Conservation (phyloP, 2,329 filamentous ascomycete genomes). For the Beauveria medogensis region DNA sequence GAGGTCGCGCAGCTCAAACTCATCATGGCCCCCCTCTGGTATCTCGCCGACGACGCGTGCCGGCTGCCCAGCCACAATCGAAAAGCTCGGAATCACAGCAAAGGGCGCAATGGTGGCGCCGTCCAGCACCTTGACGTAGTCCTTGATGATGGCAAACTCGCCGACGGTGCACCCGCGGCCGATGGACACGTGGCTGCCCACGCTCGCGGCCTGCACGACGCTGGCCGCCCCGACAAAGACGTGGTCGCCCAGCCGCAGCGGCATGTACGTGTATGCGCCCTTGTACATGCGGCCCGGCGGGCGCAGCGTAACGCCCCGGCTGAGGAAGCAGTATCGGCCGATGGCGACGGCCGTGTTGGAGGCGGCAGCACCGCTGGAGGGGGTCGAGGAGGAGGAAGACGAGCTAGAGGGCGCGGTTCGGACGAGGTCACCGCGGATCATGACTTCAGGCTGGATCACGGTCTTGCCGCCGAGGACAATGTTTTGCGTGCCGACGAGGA, state of each 20-base stretch:
- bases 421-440: constrained; percentile 84
- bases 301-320: constrained; percentile 66
- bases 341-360: constrained; percentile 67
- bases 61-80: constrained; percentile 77
- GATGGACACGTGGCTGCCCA: constrained; percentile 82
- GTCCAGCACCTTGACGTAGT: constrained; percentile 82
- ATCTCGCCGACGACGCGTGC: constrained; percentile 76
- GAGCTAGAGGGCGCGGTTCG: constrained; percentile 43
- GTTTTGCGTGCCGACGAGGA: constrained; percentile 91
- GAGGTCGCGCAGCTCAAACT: constrained; percentile 55
- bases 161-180: constrained; percentile 70
- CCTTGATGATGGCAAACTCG: constrained; percentile 86
- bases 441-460: constrained; percentile 90
- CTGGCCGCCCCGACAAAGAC: constrained; percentile 75
- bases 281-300: constrained; percentile 79
- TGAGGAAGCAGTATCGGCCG: constrained; percentile 85
- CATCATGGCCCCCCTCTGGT: constrained; percentile 59
- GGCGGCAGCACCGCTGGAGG: constrained; percentile 22
- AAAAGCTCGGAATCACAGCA: constrained; percentile 90
- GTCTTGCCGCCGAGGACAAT: constrained; percentile 96
- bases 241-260: constrained; percentile 88
- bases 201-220: constrained; percentile 72
- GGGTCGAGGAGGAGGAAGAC: constrained; percentile 25
- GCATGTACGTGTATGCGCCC: constrained; percentile 73
- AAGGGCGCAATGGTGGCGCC: constrained; percentile 74